Percentiles rank a stretch among this genome's conserved stretches.
Evolutionary conservation across 768 basidiomycete species (phyloP).

Genomic region (Tricholoma sp.): DNA sequence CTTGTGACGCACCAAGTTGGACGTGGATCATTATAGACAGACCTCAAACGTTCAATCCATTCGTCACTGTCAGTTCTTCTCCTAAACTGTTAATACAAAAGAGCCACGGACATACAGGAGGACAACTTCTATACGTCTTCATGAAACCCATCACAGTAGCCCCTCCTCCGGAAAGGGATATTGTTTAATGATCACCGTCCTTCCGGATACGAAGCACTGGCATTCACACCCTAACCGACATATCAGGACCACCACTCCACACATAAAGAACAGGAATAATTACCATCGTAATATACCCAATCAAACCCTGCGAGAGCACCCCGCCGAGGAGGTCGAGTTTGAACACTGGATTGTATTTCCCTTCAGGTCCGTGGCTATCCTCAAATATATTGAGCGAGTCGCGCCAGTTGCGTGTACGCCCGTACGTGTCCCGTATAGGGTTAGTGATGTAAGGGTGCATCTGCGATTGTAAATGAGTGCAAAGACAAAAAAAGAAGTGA

Average conservation of each 20-base stretch:
- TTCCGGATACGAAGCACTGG: conserved; percentile 1
- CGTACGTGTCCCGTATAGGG: conserved; percentile 40
- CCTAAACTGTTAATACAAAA: too few relatives aligned
- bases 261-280: conserved; percentile 1
- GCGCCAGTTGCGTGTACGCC: conserved; percentile 47
- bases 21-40: too few relatives aligned
- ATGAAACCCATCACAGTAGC: too few relatives aligned
- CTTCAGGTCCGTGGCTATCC: conserved; percentile 43
- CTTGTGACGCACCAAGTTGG: too few relatives aligned
- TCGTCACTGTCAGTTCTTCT: too few relatives aligned
- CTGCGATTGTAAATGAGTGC: conserved; percentile 13
- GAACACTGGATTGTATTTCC: conserved; percentile 49
- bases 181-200: background rate
- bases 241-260: background rate
- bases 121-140: too few relatives aligned
- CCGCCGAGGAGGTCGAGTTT: conserved; percentile 45
- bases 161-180: background rate
- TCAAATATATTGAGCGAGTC: conserved; percentile 52
- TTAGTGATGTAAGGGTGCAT: conserved; percentile 51
- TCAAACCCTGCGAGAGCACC: conserved; percentile 43
- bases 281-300: conserved; percentile 56
- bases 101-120: too few relatives aligned
- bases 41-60: too few relatives aligned
- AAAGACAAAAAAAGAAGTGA: background rate
- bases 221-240: background rate